These are phyloP conservation scores for Pythium catenulatum DNA, from an alignment of 352 stramenopile genomes.

Conservation along the genomic window DNA sequence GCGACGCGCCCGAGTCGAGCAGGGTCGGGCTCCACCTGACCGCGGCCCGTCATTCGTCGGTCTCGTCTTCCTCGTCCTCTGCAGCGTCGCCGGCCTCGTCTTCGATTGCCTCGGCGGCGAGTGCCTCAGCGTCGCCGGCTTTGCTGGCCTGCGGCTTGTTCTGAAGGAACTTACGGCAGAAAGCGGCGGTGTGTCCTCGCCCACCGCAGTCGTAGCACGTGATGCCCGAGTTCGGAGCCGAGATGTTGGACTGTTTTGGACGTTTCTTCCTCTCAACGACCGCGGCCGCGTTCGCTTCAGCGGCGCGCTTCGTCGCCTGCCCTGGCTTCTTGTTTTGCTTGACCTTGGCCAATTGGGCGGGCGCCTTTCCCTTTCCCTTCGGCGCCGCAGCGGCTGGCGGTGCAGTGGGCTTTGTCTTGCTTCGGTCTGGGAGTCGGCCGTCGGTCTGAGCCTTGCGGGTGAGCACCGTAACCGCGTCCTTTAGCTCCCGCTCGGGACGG, in stretches of 20 bases:
- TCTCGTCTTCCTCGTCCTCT: not conserved
- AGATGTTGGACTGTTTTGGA: no score
- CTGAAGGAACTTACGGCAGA: not conserved
- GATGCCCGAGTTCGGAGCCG: not conserved
- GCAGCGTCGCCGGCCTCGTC: no score
- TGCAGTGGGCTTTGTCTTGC: not conserved
- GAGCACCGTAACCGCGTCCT: not conserved
- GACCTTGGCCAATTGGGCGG: not conserved
- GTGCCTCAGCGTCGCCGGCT: no score
- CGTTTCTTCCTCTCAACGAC: not conserved
- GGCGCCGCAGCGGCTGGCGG: not conserved
- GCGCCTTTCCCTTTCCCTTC: not conserved
- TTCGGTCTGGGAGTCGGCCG: not conserved
- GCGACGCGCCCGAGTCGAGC: conserved; percentile 7
- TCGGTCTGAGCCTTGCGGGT: not conserved
- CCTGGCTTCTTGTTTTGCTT: not conserved
- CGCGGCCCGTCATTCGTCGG: not conserved
- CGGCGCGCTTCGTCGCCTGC: not conserved
- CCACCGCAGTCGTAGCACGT: not conserved
- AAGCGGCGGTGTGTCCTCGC: not conserved
- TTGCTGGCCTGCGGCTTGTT: no score
- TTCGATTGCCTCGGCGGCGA: no score
- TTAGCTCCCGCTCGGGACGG: not conserved
- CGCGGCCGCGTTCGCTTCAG: not conserved
- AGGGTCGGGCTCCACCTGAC: conserved; percentile 10